Evolutionary conservation across 805 yeast genomes (phyloP).

Genomic region (Lachancea dasiensis): DNA sequence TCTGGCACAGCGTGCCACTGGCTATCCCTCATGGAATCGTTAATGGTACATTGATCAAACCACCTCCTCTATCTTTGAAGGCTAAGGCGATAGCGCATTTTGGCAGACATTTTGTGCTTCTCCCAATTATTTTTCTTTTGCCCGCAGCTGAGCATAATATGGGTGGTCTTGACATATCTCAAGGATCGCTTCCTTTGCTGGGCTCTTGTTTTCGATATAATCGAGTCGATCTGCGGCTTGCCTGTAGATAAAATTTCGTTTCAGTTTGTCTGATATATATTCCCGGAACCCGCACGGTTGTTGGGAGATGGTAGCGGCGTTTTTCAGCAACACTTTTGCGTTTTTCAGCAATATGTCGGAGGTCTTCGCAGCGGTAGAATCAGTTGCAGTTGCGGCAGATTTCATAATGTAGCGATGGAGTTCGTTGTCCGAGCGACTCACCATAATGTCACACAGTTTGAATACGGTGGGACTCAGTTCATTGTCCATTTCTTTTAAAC

Average conservation of each 20-base stretch:
- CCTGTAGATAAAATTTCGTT: conserved; percentile 24
- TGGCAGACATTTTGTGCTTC: too few relatives aligned
- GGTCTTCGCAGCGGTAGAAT: conserved; percentile 10
- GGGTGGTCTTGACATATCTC: conserved; percentile 22
- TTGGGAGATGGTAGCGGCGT: conserved; percentile 23
- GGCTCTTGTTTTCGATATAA: conserved; percentile 10
- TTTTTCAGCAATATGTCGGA: conserved; percentile 21
- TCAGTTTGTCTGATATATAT: conserved; percentile 25
- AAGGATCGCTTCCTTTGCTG: conserved; percentile 3
- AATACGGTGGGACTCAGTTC: conserved; percentile 23
- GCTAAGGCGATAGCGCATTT: too few relatives aligned
- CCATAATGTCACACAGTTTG: conserved; percentile 23
- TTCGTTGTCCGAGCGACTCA: conserved; percentile 26
- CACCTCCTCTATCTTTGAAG: too few relatives aligned
- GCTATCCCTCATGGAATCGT: too few relatives aligned
- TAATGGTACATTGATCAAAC: too few relatives aligned
- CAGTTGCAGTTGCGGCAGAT: conserved; percentile 1
- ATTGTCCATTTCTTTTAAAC: conserved; percentile 13
- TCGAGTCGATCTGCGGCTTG: conserved; percentile 21
- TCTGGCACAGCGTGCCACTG: too few relatives aligned
- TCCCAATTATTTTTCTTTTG: too few relatives aligned
- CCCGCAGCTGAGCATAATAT: conserved; percentile 14
- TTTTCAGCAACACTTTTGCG: conserved; percentile 19
- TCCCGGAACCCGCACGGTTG: conserved; percentile 29
- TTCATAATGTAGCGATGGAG: conserved; percentile 19